Conservation (phyloP, 257 asterid species). For the Catharanthus roseus region DNA sequence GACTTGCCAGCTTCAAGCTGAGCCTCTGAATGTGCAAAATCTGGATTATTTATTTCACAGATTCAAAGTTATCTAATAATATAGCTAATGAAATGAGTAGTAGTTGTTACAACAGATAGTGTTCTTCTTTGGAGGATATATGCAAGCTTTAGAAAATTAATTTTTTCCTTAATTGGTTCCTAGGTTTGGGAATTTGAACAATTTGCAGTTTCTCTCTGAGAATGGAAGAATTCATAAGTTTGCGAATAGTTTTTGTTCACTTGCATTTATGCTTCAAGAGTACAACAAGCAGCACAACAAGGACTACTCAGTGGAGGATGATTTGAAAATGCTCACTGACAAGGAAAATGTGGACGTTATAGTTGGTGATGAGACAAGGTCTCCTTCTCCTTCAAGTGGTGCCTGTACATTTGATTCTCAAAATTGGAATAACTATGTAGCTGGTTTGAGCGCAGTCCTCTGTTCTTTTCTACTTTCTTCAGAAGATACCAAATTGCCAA, state of each 20-base stretch:
- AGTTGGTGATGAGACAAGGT: constrained; percentile 30
- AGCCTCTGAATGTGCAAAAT: neutral
- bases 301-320: constrained; percentile 26
- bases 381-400: constrained; percentile 30
- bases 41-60: constrained; percentile 7
- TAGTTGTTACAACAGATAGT: neutral
- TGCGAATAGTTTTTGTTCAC: constrained; percentile 97
- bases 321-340: constrained; percentile 26
- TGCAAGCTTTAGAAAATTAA: constrained; percentile 10
- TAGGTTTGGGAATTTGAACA: constrained; percentile 91
- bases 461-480: constrained; percentile 69
- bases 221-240: constrained; percentile 94
- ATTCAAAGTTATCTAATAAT: neutral
- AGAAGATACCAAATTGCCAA: constrained; percentile 37
- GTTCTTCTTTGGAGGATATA: constrained; percentile 7
- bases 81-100: neutral
- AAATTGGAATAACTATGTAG: constrained; percentile 72
- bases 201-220: constrained; percentile 93
- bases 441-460: constrained; percentile 62
- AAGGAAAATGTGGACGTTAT: constrained; percentile 30
- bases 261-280: constrained; percentile 85
- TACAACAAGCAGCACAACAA: constrained; percentile 28
- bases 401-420: constrained; percentile 35
- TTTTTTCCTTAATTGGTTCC: constrained; percentile 53
- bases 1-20: neutral